Conservation (phyloP, 176 grass and related monocot species). For the Thinopyrum elongatum region DNA sequence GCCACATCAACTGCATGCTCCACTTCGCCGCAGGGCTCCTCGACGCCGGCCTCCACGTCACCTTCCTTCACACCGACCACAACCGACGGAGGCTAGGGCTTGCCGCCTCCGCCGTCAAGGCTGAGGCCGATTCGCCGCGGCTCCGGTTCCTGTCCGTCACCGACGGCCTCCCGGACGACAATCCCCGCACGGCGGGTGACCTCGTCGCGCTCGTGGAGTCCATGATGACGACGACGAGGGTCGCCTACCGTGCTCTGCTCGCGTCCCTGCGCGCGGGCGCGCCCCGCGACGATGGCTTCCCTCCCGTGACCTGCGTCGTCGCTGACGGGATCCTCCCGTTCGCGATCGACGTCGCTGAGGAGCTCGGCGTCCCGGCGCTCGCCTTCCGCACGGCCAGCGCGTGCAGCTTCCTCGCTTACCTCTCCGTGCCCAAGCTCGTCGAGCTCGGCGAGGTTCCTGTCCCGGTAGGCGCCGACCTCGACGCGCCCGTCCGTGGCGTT, state of each 20-base stretch:
- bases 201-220: not conserved
- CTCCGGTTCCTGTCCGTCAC: not conserved
- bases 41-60: slow-evolving; percentile 2
- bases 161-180: not conserved
- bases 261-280: not conserved
- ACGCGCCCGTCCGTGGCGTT: not conserved
- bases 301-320: not conserved
- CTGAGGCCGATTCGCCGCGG: no score
- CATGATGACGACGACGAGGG: not conserved
- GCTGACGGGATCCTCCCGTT: not conserved
- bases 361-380: not conserved
- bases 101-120: not conserved
- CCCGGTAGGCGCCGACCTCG: not conserved
- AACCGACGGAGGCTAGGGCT: not conserved
- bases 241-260: not conserved
- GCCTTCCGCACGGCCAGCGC: not conserved
- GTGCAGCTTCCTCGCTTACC: not conserved
- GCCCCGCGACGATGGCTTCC: not conserved
- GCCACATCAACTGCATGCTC: slow-evolving; percentile 15
- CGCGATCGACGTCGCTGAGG: not conserved
- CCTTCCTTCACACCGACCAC: not conserved
- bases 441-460: not conserved
- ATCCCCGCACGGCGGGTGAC: not conserved
- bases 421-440: not conserved
- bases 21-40: not conserved